Evolutionary conservation across 1,139 yeast species (phyloP), one percentile per base, ranked within the genome.

Genomic region (Geotrichum aggregatum): DNA sequence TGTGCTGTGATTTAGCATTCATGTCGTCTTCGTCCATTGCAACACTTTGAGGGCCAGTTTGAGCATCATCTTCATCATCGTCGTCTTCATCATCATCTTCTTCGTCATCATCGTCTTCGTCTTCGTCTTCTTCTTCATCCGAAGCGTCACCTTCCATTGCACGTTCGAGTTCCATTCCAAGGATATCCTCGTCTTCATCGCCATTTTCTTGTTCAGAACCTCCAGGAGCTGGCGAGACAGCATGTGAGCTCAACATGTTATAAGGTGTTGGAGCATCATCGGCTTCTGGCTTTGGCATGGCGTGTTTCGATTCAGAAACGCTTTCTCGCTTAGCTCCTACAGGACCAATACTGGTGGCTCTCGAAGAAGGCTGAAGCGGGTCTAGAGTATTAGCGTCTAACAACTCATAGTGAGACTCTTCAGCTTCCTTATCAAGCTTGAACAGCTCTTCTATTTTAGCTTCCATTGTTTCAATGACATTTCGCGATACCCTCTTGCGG

Each of bases 341-440:
- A 24, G 47, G 55, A 34, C 36, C 54, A 44, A 44, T 31, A 47
- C 50, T 44, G 42, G 50, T 21, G 19, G 54, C 39, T 26, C 55
- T 31, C 47, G 52, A 44, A 8, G 57, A 40, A 30, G 54, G 42
- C 31, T 45, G 46, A n/a, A 46, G 48, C 18, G 36, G 49, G 42
- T 59, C 63, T 59, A 22, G 58, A 18, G 28, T 35, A 62, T 28
- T 59, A 3, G 82, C 76, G 62, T 87, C 91, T 16, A 89, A 74
- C 48, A 89, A 73, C 63, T 92, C 97, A 64, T 83, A 87, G 44
- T 79, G 80, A 18, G 86, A 79, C 52, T 84, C 89, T 64, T 87
- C 92, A 0, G 97, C 95, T 55, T 84, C 91, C 33, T 80, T 86
- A 65, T 92, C 98, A 43, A 81, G 70, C 58, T 80, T 76, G 38